Base-by-base conservation (phyloP, 208 protist species). In the Blechomonas ayalai region DNA sequence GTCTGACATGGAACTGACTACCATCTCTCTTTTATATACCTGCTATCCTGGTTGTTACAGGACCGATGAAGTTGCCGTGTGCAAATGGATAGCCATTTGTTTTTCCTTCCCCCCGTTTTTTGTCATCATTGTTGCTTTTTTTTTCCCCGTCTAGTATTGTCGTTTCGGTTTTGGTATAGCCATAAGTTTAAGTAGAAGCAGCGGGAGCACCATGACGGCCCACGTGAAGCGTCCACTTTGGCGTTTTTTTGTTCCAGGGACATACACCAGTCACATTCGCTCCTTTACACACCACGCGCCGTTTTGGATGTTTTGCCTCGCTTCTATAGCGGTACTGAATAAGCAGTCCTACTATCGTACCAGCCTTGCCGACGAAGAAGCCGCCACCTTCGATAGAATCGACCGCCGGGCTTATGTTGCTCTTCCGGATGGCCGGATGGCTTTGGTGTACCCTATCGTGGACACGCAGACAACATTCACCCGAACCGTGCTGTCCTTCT, bases 401-500 rank as follows among this genome's bases (percentile, higher is more conserved):
- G 73, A 93, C 46, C 81, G 88, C 38, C 82, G 84, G 15, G 84
- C 84, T 4, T 95, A 93, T 44, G 78, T 95, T 8, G 82, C 80
- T 10, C 78, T 95, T 4, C 88, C 88, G 1, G 84, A 95, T 49
- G 88, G 88, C 3, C 78, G 84, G 20, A 92, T 93, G 84, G 88
- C 88, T 3, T 51, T 92, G 10, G 77, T 95, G 20, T 93, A 95
- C 54, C 88, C 88, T 13, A 71, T 91, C 26, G 59, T 95, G 20
- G 78, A 92, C 50, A 89, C 88, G 1, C 78, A 90, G 51, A 44
- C 69, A n/a, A 88, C 75, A 15, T 69, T 84, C 29, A 76, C 68
- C 8, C 67, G 85, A 22, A 79, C 75, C 3, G 45, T 90, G n/a
- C 52, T 90, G 4, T 77, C 85, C 16, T 88, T 90, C 33, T 43